Evolutionary conservation across 2,329 filamentous ascomycete species (phyloP), one percentile per base, ranked within the genome.

Genomic region (Orbilia quercus): DNA sequence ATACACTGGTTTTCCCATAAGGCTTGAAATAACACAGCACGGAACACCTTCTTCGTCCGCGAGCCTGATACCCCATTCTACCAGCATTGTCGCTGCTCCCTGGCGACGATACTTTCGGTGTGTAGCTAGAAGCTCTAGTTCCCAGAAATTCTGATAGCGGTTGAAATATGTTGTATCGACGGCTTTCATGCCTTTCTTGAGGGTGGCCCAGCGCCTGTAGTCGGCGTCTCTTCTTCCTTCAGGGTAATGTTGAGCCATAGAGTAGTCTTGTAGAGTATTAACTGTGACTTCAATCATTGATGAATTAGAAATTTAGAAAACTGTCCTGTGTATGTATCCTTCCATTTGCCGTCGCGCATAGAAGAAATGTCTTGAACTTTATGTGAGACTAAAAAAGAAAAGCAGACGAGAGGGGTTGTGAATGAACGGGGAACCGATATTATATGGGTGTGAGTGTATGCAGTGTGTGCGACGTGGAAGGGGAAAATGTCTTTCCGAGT

Each of bases 31-130:
- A 20, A 72, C 67, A 58, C 67, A 72, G 42, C 67, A 72, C 34
- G 67, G 67, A n/a, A 72, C 67, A 2, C 67, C 67, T n/a, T 72
- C 67, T 45, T 72, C 67, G 47, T 72, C 67, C 5, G 67, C 67
- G 3, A 64, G 67, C 23, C 53, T 54, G 54, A 72, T 55, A 12
- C 67, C 67, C 67, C 59, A 72, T 55, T 72, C 67, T 2, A 72
- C 51, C 36, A 72, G 28, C 67, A 72, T 72, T 9, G 67, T 72
- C 11, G 67, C 67, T 9, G 67, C 67, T 45, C 67, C 67, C 4
- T 72, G 67, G 20, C 67, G 67, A 42, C 67, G 67, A 38, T 72
- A 72, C 20, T 72, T 72, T 18, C 67, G 58, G 22, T 65, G 67
- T 1, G 67, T 72, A 3, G 59, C 58, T 11, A 72, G 45, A 14